Evolutionary conservation across 345 rosid species (phyloP).

Genomic region (Zanthoxylum bungeanum): DNA sequence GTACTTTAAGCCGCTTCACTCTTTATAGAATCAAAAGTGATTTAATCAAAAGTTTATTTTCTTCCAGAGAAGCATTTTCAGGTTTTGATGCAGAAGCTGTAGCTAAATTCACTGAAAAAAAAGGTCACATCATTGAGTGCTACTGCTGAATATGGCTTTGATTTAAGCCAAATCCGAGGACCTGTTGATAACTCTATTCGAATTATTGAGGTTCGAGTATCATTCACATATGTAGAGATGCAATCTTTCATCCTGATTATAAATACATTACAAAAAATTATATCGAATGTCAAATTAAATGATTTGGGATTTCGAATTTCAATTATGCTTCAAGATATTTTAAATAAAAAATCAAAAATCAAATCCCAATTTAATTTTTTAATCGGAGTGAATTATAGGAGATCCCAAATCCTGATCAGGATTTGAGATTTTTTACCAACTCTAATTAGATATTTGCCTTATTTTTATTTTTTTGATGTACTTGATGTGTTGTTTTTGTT

Average conservation of each 20-base stretch:
- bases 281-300: too few species aligned
- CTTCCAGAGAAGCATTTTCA: constrained; percentile 55
- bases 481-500: neutral
- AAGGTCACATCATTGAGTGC: constrained; percentile 40
- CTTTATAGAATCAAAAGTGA: neutral
- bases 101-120: constrained; percentile 45
- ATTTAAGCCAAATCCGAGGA: constrained; percentile 51
- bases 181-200: constrained; percentile 49
- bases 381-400: too few species aligned
- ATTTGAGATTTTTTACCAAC: too few species aligned
- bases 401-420: too few species aligned
- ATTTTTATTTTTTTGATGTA: too few species aligned
- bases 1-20: neutral
- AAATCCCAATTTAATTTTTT: too few species aligned
- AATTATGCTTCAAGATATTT: too few species aligned
- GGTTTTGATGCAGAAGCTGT: constrained; percentile 53
- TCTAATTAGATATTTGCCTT: neutral
- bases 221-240: too few species aligned
- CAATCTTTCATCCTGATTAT: too few species aligned
- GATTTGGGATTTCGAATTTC: too few species aligned
- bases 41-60: neutral
- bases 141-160: constrained; percentile 42
- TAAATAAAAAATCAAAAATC: too few species aligned
- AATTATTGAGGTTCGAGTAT: constrained; percentile 62
- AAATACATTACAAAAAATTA: too few species aligned